Conservation (phyloP, 2,329 filamentous ascomycete genomes). For the Didymella arachidicola region DNA sequence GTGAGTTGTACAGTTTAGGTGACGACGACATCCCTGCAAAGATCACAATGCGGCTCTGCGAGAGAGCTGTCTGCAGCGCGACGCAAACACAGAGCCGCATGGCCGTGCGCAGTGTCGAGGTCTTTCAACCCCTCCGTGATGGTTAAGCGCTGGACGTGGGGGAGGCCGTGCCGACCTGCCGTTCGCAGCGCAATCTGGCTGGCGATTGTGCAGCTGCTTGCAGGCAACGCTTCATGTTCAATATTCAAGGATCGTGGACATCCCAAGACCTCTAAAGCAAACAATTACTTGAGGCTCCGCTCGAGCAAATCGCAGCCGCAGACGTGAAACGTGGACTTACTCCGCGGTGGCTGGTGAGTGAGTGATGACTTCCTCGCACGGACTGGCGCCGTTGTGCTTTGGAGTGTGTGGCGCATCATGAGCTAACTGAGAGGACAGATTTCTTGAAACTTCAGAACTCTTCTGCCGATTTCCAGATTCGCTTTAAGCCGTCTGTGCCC, state of each 20-base stretch:
- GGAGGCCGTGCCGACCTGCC: conserved; percentile 15
- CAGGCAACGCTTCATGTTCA: neutral
- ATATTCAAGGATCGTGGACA: neutral
- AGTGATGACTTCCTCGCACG: conserved; percentile 4
- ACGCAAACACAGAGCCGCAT: conserved; percentile 19
- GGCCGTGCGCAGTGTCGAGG: conserved; percentile 2
- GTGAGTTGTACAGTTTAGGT: neutral
- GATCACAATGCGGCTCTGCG: conserved; percentile 3
- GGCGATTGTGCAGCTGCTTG: conserved; percentile 4
- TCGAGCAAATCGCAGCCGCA: conserved; percentile 15
- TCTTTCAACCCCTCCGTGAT: conserved; percentile 9
- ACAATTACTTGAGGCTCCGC: neutral
- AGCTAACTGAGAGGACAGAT: conserved; percentile 36
- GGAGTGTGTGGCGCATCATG: conserved; percentile 23
- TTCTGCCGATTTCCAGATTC: conserved; percentile 22
- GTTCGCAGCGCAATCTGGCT: conserved; percentile 6
- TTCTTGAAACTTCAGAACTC: conserved; percentile 26
- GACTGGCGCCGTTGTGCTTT: conserved; percentile 18
- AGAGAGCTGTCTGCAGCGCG: conserved; percentile 2
- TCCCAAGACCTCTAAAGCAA: neutral
- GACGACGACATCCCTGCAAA: neutral
- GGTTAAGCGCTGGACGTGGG: conserved; percentile 13
- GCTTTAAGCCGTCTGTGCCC: conserved; percentile 18
- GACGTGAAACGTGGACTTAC: conserved; percentile 19
- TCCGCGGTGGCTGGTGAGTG: conserved; percentile 21